Percentiles rank a stretch among this genome's conserved stretches.
These are phyloP conservation scores for Aspergillus alliaceus DNA, from an alignment of 2,329 filamentous ascomycete genomes.

Conservation along the genomic window DNA sequence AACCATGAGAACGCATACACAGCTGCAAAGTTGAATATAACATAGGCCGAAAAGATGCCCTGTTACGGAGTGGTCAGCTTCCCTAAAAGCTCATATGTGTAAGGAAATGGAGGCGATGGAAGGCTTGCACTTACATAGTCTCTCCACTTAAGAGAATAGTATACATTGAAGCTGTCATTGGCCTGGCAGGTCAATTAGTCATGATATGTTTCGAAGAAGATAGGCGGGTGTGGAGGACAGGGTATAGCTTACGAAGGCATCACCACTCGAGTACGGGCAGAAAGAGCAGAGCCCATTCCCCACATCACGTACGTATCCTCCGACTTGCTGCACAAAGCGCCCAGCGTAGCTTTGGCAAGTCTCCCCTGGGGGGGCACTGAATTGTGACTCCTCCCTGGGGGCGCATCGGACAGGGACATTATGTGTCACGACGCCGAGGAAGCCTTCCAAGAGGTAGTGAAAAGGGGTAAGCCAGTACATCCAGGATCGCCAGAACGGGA, in stretches of 20 bases:
- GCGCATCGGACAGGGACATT: constrained; percentile 58
- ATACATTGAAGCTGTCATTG: constrained; percentile 56
- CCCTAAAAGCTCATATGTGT: background rate
- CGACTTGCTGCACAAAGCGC: constrained; percentile 52
- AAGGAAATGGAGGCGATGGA: background rate
- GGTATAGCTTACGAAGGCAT: constrained; percentile 54
- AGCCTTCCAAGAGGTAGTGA: constrained; percentile 64
- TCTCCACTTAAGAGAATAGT: constrained; percentile 62
- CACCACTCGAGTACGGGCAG: constrained; percentile 63
- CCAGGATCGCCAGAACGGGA: constrained; percentile 65
- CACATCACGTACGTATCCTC: constrained; percentile 62
- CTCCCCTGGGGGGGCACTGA: constrained; percentile 58
- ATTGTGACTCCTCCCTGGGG: constrained; percentile 59
- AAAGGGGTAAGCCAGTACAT: constrained; percentile 70
- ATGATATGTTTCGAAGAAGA: background rate
- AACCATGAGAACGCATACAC: constrained; percentile 57
- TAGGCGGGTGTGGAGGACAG: background rate
- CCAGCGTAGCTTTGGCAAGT: constrained; percentile 62
- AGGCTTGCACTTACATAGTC: constrained; percentile 51
- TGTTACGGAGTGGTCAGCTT: constrained; percentile 7
- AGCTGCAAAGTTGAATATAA: constrained; percentile 62
- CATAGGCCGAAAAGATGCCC: constrained; percentile 64
- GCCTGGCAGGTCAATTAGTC: constrained; percentile 19
- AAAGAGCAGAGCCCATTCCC: constrained; percentile 61
- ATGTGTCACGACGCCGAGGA: constrained; percentile 58